Evolutionary conservation across 148 eudicot species (phyloP).

Genomic region (Dianthus caryophyllus): DNA sequence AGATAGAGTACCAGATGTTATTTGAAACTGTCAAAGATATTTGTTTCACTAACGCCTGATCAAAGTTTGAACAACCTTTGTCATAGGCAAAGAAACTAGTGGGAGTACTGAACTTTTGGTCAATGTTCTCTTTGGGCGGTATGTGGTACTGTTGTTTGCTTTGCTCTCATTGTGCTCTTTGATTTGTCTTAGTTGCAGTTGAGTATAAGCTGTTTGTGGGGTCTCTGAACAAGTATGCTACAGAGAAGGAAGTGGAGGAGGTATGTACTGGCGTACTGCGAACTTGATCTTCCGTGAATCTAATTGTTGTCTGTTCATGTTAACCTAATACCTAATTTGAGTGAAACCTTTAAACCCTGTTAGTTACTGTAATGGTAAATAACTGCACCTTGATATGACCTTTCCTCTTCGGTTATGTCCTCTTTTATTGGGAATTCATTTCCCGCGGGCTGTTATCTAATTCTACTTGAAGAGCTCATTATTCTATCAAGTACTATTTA

Average conservation of each 20-base stretch:
- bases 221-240: conserved; percentile 75
- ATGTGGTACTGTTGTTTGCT: neutral
- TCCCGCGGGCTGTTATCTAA: too few relatives aligned
- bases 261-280: conserved; percentile 34
- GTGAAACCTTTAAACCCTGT: too few relatives aligned
- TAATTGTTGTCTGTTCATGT: neutral
- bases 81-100: neutral
- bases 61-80: neutral
- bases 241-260: conserved; percentile 92
- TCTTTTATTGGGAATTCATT: too few relatives aligned
- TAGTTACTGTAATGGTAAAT: neutral
- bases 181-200: conserved; percentile 65
- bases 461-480: too few relatives aligned
- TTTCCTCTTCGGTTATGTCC: too few relatives aligned
- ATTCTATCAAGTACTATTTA: too few relatives aligned
- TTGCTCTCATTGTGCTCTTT: conserved; percentile 20
- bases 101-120: neutral
- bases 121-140: neutral
- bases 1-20: neutral
- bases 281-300: neutral
- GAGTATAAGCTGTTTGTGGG: conserved; percentile 95
- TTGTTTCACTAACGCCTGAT: neutral
- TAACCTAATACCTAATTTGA: too few relatives aligned
- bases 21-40: neutral
- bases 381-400: neutral